Conservation (phyloP, 805 yeast genomes). For the Candida parachauliodes region DNA sequence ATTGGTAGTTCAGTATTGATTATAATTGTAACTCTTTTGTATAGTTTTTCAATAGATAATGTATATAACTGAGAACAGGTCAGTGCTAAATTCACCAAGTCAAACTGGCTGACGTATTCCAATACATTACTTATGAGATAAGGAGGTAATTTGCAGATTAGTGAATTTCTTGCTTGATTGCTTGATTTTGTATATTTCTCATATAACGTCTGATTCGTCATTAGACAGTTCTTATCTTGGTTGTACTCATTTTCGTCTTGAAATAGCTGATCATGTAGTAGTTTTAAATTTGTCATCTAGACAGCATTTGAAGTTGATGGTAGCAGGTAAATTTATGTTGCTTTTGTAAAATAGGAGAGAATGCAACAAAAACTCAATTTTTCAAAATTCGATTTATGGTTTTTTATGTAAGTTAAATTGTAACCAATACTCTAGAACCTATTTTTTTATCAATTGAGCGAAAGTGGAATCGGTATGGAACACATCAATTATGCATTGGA, state of each 20-base stretch:
- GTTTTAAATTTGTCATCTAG: background rate
- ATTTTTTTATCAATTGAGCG: too few relatives aligned
- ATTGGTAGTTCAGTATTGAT: constrained; percentile 26
- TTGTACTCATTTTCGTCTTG: too few relatives aligned
- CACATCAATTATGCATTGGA: background rate
- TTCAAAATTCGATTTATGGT: too few relatives aligned
- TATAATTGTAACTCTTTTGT: constrained; percentile 27
- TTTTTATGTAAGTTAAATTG: too few relatives aligned
- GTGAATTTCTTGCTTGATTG: constrained; percentile 11
- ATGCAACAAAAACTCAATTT: too few relatives aligned
- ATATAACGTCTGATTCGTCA: background rate
- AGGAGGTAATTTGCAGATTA: constrained; percentile 14
- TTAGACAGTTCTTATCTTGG: too few relatives aligned
- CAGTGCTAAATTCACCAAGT: constrained; percentile 21
- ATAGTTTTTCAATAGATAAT: constrained; percentile 22
- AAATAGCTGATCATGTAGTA: constrained; percentile 2
- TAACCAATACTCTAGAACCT: too few relatives aligned
- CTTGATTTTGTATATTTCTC: background rate
- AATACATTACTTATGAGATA: constrained; percentile 14
- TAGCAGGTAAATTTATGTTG: background rate
- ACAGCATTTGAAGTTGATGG: background rate
- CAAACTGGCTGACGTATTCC: constrained; percentile 29
- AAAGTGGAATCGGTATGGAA: background rate
- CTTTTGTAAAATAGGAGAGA: background rate
- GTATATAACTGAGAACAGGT: constrained; percentile 20